Conservation (phyloP, 2,329 filamentous ascomycete species). For the Xylariaceae sp. region DNA sequence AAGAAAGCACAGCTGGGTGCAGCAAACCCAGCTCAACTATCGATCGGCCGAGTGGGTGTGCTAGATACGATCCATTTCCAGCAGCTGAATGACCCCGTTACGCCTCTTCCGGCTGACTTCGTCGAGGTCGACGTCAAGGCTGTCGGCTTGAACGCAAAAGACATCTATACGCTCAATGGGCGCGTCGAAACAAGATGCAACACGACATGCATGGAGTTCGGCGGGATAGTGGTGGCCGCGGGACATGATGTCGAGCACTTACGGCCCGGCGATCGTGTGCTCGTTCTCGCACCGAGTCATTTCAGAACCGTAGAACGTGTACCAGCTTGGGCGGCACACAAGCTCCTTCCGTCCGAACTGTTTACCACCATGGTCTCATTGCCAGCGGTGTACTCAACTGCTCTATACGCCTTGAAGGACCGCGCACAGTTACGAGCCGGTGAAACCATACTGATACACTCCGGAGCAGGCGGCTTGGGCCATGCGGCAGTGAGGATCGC, state of each 20-base stretch:
- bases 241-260: not conserved
- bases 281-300: not conserved
- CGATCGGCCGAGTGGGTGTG: constrained; percentile 6
- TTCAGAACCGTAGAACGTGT: constrained; percentile 20
- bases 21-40: constrained; percentile 8
- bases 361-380: constrained; percentile 15
- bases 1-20: not conserved
- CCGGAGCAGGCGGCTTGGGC: constrained; percentile 32
- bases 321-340: constrained; percentile 22
- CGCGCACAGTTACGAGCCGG: constrained; percentile 22
- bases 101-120: not conserved
- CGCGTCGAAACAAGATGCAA: not conserved
- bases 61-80: constrained; percentile 8
- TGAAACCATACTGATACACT: constrained; percentile 31
- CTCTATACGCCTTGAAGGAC: constrained; percentile 27
- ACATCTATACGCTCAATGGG: constrained; percentile 16
- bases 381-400: constrained; percentile 18
- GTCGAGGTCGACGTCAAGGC: constrained; percentile 10
- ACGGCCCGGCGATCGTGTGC: constrained; percentile 17
- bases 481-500: constrained; percentile 27
- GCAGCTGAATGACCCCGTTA: not conserved
- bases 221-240: constrained; percentile 2
- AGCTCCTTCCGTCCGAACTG: constrained; percentile 17
- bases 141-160: constrained; percentile 19
- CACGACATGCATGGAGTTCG: constrained; percentile 3